phyloP scores from a whole-genome alignment of 2,329 filamentous ascomycete species.

The Endoconidiophora polonica region DNA sequence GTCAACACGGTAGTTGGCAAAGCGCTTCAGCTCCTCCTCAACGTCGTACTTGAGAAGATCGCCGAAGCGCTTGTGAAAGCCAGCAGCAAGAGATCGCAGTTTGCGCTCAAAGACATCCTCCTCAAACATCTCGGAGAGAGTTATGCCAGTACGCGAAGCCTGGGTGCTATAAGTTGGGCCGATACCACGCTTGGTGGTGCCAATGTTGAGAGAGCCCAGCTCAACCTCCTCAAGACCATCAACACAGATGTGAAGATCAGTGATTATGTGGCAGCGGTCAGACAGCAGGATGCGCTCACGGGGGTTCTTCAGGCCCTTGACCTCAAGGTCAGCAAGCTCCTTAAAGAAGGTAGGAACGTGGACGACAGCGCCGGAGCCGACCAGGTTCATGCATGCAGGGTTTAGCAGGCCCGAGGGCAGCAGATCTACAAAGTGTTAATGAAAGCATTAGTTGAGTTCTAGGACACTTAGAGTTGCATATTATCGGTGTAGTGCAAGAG shows the following conservation, averaged over 20 bases:
- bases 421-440: conserved; percentile 1
- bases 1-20: conserved; percentile 39
- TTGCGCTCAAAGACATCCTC: conserved; percentile 48
- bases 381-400: conserved; percentile 52
- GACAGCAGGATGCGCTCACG: conserved; percentile 41
- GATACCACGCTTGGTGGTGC: conserved; percentile 22
- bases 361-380: conserved; percentile 53
- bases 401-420: conserved; percentile 50
- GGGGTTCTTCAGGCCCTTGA: conserved; percentile 23
- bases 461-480: background rate
- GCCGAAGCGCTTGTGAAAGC: conserved; percentile 54
- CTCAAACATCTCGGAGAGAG: conserved; percentile 51
- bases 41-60: conserved; percentile 48
- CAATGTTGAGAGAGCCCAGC: conserved; percentile 24
- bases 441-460: background rate
- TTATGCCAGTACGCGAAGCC: conserved; percentile 43
- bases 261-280: conserved; percentile 45
- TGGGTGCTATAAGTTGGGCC: conserved; percentile 16
- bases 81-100: conserved; percentile 41
- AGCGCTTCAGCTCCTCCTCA: conserved; percentile 50
- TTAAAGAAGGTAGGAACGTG: conserved; percentile 30
- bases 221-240: conserved; percentile 51
- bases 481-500: conserved; percentile 18
- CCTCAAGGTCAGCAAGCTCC: conserved; percentile 24
- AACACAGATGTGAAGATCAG: conserved; percentile 48